Base-by-base conservation (phyloP, 192 early-diverging fungal species). In the Chytriomyces sp. region DNA sequence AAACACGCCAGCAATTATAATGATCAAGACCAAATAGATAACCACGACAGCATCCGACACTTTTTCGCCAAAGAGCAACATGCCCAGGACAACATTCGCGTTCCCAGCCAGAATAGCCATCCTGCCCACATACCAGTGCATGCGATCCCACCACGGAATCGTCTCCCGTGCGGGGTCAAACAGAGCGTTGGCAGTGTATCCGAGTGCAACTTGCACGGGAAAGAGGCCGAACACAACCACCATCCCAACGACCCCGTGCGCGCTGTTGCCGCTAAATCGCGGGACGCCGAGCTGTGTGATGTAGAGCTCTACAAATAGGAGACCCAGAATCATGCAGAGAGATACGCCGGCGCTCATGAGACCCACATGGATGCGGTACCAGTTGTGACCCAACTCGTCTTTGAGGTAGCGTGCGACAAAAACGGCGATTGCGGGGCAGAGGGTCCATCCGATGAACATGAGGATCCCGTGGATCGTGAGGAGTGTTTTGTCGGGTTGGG, bases 401-500 rank as follows among this genome's bases (percentile, higher is more conserved):
- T 82, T 82, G 4, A 76, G 4, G 61, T 70, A 77, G 22, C 78
- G 59, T 3, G 78, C 78, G 37, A 80, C 52, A 56, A 72, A 80
- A n/a, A 80, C 74, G 12, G 75, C 75, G 30, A 44, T 26, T n/a
- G 19, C 54, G 8, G 77, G 77, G 26, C 39, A 41, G 22, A 78
- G 39, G 52, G 14, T 38, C 75, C 75, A 76, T 49, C 67, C 75
- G 17, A 77, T 14, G 31, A 60, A 31, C 75, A 76, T 76, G 33
- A 78, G 22, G n/a, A 70, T 39, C 30, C 75, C 75, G 62, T 76
- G 75, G 52, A 76, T 72, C 19, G 19, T 19, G 8, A 44, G 19
- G 19, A 10, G 19, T 44, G 8, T 7, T 19, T 19, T 7, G 19
- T 44, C 41, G 7, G 41, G 19, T 44, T 7, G 7, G 41, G 41